A percentile compares a stretch with the other conserved stretches of the same genome.
Conservation (phyloP, 1,284 basidiomycete species). For the Cerrena zonata region DNA sequence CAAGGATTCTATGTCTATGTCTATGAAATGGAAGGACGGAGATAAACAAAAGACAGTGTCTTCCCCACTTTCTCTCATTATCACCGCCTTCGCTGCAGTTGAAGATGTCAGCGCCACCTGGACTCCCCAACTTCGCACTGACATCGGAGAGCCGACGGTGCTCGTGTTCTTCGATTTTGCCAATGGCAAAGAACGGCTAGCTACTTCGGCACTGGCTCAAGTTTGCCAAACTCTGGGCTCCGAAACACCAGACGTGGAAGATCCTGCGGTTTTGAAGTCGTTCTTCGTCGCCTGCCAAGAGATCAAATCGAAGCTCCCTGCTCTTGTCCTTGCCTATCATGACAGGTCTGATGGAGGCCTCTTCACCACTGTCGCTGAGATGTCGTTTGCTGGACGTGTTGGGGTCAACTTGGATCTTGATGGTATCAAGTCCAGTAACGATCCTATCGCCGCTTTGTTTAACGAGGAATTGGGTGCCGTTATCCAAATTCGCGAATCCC, state of each 20-base stretch:
- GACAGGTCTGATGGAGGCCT: constrained; percentile 97
- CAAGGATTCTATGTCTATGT: constrained; percentile 99
- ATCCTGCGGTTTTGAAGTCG: constrained; percentile 66
- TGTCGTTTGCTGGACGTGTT: constrained; percentile 88
- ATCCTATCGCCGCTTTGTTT: constrained; percentile 74
- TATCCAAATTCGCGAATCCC: constrained; percentile 71
- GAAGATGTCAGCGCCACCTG: constrained; percentile 78
- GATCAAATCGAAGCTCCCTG: constrained; percentile 55
- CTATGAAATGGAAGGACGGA: constrained; percentile 83
- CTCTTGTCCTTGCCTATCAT: constrained; percentile 87
- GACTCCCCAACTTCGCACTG: constrained; percentile 83
- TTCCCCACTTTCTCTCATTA: constrained; percentile 85
- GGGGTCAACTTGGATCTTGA: constrained; percentile 73
- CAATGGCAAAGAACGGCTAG: constrained; percentile 76
- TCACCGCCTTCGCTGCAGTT: constrained; percentile 92
- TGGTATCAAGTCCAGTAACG: constrained; percentile 42
- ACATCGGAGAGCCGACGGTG: constrained; percentile 59
- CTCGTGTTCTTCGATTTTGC: constrained; percentile 91
- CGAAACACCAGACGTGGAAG: constrained; percentile 86
- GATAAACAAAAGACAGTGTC: constrained; percentile 76
- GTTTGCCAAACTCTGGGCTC: constrained; percentile 89
- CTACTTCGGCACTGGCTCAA: constrained; percentile 92
- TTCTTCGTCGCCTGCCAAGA: constrained; percentile 79
- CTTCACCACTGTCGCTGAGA: constrained; percentile 88
- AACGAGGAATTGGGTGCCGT: constrained; percentile 96